These are phyloP conservation scores for Acacia pycnantha DNA, from an alignment of 331 rosid genomes.

Conservation along the genomic window DNA sequence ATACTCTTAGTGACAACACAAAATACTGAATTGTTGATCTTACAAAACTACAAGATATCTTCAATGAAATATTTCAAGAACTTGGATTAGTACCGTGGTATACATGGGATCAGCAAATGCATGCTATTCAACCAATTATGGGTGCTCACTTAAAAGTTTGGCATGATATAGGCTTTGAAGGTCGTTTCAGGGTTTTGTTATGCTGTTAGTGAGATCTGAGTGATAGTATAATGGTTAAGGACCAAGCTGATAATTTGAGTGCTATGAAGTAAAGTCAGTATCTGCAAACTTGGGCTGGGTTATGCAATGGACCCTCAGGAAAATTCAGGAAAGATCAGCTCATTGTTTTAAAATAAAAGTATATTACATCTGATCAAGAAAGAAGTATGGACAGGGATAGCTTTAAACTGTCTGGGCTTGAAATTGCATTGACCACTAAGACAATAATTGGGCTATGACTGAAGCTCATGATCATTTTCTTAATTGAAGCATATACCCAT, in stretches of 20 bases:
- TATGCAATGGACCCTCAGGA: not conserved
- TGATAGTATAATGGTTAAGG: not conserved
- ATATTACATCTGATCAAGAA: not conserved
- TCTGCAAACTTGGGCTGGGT: not conserved
- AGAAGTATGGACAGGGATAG: not conserved
- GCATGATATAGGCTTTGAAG: not conserved
- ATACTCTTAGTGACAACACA: not conserved
- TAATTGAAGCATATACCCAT: not conserved
- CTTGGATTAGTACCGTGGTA: not conserved
- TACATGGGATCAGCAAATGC: not conserved
- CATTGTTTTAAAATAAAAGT: not conserved
- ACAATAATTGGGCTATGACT: not conserved
- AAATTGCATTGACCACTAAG: conserved; percentile 1
- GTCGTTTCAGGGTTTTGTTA: not conserved
- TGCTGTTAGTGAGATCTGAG: not conserved
- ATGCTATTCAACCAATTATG: not conserved
- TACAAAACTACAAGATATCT: not conserved
- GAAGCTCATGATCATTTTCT: not conserved
- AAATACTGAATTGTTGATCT: not conserved
- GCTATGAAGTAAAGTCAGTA: not conserved
- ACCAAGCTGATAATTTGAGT: not conserved
- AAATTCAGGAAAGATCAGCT: not conserved
- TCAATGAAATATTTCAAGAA: not conserved
- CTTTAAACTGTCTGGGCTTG: not conserved
- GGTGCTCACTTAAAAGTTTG: not conserved